Conservation (phyloP, 2,329 filamentous ascomycete species). For the Colletotrichum echinochloae region DNA sequence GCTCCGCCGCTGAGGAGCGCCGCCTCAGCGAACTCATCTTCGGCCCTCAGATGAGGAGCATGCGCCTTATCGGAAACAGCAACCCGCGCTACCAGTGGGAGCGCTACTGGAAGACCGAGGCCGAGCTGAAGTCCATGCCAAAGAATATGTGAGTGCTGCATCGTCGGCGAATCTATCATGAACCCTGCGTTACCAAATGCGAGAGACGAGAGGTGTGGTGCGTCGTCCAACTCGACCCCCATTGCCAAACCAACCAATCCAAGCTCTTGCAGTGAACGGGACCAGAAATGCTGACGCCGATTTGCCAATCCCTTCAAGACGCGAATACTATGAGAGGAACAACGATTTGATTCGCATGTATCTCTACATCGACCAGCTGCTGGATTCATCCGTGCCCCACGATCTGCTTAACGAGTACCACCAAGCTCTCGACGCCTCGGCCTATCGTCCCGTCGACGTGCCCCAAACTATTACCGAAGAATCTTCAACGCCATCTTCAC, state of each 20-base stretch:
- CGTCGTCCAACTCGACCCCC: neutral
- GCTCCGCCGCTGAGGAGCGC: conserved; percentile 65
- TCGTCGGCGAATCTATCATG: neutral
- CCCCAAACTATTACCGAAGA: conserved; percentile 84
- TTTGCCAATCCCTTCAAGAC: conserved; percentile 55
- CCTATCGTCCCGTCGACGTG: conserved; percentile 68
- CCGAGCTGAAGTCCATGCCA: conserved; percentile 77
- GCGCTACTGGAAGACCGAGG: conserved; percentile 85
- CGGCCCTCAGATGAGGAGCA: conserved; percentile 81
- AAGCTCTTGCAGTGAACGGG: neutral
- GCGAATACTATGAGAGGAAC: conserved; percentile 88
- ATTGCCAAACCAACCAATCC: neutral
- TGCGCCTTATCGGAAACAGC: conserved; percentile 88
- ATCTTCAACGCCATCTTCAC: conserved; percentile 51
- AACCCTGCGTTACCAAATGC: neutral
- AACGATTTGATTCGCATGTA: conserved; percentile 93
- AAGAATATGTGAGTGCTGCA: conserved; percentile 69
- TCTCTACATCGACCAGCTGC: conserved; percentile 88
- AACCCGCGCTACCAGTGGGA: conserved; percentile 91
- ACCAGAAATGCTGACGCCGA: conserved; percentile 19
- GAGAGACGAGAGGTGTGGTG: conserved; percentile 7
- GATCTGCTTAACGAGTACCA: conserved; percentile 91
- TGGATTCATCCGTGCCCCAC: conserved; percentile 93
- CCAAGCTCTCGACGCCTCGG: conserved; percentile 67
- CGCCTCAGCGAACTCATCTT: conserved; percentile 70